Conservation (phyloP, 2,329 filamentous ascomycete genomes). For the Pseudocercospora cruenta region DNA sequence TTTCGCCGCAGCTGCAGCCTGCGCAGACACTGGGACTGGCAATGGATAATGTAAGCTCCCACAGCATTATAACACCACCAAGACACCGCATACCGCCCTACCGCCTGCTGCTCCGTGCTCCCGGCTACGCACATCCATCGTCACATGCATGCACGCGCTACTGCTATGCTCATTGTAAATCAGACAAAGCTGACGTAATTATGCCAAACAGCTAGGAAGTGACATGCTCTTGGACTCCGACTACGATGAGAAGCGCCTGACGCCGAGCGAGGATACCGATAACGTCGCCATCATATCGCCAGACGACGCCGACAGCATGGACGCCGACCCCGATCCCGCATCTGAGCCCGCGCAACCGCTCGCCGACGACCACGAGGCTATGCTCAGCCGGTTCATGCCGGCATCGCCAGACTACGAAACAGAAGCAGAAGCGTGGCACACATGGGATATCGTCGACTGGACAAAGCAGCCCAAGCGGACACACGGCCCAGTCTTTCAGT, state of each 20-base stretch:
- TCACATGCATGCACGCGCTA: conserved; percentile 1
- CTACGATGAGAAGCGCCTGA: conserved; percentile 63
- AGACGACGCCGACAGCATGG: conserved; percentile 58
- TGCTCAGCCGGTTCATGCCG: conserved; percentile 78
- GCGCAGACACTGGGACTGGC: conserved; percentile 19
- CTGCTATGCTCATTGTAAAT: not conserved
- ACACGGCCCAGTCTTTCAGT: conserved; percentile 85
- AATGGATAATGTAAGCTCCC: conserved; percentile 23
- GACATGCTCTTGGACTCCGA: conserved; percentile 67
- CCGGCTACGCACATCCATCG: conserved; percentile 5
- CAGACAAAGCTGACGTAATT: conserved; percentile 30
- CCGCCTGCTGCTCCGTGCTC: conserved; percentile 6
- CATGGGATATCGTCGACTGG: conserved; percentile 90
- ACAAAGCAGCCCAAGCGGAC: conserved; percentile 74
- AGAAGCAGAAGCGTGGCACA: conserved; percentile 73
- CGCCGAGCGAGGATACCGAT: conserved; percentile 38
- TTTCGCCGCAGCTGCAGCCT: conserved; percentile 17
- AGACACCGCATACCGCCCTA: not conserved
- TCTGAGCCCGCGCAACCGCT: conserved; percentile 51
- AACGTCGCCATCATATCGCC: conserved; percentile 64
- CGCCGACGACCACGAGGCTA: conserved; percentile 73
- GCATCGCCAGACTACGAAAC: conserved; percentile 79
- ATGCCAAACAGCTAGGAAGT: conserved; percentile 55
- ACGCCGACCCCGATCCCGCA: conserved; percentile 51
- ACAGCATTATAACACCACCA: not conserved